Evolutionary conservation across 2,329 filamentous ascomycete genomes (phyloP).

Genomic region (Onygena corvina): DNA sequence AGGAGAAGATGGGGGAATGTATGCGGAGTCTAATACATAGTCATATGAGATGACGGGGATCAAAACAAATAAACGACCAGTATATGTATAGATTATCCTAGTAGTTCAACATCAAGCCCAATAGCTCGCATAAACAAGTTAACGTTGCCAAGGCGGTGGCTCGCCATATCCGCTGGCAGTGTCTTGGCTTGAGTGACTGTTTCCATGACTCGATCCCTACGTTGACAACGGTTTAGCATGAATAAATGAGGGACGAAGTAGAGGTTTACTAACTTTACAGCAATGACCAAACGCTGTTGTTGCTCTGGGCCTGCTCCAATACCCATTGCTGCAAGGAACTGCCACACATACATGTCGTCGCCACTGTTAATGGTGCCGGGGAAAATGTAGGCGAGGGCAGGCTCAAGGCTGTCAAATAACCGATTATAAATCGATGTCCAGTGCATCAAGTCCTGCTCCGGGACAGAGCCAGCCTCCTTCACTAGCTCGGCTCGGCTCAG

Average conservation of each 20-base stretch:
- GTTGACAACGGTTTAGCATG: conserved; percentile 1
- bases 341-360: conserved; percentile 95
- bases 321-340: conserved; percentile 88
- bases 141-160: conserved; percentile 74
- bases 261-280: conserved; percentile 56
- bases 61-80: neutral
- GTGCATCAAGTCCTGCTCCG: conserved; percentile 63
- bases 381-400: conserved; percentile 73
- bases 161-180: conserved; percentile 72
- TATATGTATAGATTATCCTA: conserved; percentile 39
- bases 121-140: conserved; percentile 98
- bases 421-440: conserved; percentile 76
- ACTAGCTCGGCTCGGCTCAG: conserved; percentile 87
- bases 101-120: conserved; percentile 83
- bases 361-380: conserved; percentile 79
- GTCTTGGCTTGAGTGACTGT: conserved; percentile 83
- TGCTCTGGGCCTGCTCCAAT: conserved; percentile 88
- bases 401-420: conserved; percentile 79
- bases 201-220: conserved; percentile 79
- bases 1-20: neutral
- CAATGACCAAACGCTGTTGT: conserved; percentile 84
- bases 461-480: conserved; percentile 63
- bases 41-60: neutral
- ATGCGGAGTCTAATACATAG: neutral
- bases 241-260: neutral